Evolutionary conservation across 805 yeast species (phyloP), one percentile per base, ranked within the genome.

Genomic region (Saccharomycopsis sp.): DNA sequence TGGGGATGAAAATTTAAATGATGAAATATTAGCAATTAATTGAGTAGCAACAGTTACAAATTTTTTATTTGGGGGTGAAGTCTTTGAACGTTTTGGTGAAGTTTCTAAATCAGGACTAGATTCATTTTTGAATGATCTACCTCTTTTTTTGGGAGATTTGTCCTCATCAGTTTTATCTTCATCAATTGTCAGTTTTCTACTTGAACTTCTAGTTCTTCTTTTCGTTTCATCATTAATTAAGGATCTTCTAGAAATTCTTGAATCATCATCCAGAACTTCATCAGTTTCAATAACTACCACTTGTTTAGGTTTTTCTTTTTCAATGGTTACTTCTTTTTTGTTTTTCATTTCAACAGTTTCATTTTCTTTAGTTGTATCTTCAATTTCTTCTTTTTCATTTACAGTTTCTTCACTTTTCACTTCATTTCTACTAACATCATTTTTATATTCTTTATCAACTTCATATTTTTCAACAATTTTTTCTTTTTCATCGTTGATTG

Each of bases 1-100:
- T 42, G 83, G 77, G 0, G 87, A 76, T 0, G 92, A 82, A 51
- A 72, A 79, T 42, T 84, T 64, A 55, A 81, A 79, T 1, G 84
- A 76, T 29, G 79, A 70, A 6, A 83, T 74, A 45, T 78, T 77
- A 14, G 73, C 66, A 36, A 84, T 58, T 25, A 84, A 61, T 34
- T 79, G 81, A 5, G 69, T 61, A 0, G 85, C 79, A 15, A 79
- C 62, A 18, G 69, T 62, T 48, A 74, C 81, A 57, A 82, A 76
- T 47, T 76, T 64, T 52, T 77, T 76, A 41, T 64, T 66, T 34
- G 61, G 51, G 13, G 15, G 15, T 15, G 13, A 5, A 3, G 28
- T 9, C 10, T 23, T 23, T 6, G 10, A 10, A 6, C 6, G 26
- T 23, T 23, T 23, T n/a, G n/a, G n/a, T n/a, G n/a, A n/a, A n/a